phyloP scores from a whole-genome alignment of 768 basidiomycete species.

The Megacollybia marginata region DNA sequence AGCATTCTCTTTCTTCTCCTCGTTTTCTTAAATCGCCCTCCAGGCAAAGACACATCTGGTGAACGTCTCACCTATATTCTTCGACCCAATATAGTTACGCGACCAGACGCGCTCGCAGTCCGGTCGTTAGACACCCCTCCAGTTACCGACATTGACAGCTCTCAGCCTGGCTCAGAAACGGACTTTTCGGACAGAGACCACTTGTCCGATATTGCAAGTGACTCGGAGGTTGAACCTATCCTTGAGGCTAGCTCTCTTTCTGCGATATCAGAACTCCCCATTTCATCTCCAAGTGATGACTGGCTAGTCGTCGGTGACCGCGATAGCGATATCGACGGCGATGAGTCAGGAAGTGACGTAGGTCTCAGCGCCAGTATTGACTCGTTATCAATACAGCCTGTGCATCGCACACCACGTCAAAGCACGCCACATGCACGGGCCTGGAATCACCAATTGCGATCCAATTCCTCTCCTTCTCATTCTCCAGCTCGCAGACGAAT shows the following conservation, averaged over 20 bases:
- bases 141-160: conserved; percentile 56
- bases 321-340: conserved; percentile 21
- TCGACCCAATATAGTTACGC: conserved; percentile 59
- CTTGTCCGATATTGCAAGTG: conserved; percentile 39
- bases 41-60: conserved; percentile 51
- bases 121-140: conserved; percentile 63
- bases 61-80: conserved; percentile 72
- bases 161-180: conserved; percentile 42
- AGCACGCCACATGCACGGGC: conserved; percentile 21
- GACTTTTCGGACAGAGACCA: conserved; percentile 46
- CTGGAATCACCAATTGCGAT: conserved; percentile 21
- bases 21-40: neutral
- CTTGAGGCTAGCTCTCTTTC: neutral
- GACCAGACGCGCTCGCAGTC: conserved; percentile 41
- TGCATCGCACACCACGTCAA: conserved; percentile 21
- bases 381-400: conserved; percentile 13
- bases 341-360: conserved; percentile 19
- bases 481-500: conserved; percentile 36
- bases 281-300: conserved; percentile 5
- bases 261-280: conserved; percentile 1
- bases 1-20: conserved; percentile 18
- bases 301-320: conserved; percentile 31
- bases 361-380: conserved; percentile 24
- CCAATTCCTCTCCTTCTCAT: conserved; percentile 46
- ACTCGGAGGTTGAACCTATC: conserved; percentile 15